Evolutionary conservation across 2,329 filamentous ascomycete species (phyloP).

Genomic region (Orbilia oligospora): DNA sequence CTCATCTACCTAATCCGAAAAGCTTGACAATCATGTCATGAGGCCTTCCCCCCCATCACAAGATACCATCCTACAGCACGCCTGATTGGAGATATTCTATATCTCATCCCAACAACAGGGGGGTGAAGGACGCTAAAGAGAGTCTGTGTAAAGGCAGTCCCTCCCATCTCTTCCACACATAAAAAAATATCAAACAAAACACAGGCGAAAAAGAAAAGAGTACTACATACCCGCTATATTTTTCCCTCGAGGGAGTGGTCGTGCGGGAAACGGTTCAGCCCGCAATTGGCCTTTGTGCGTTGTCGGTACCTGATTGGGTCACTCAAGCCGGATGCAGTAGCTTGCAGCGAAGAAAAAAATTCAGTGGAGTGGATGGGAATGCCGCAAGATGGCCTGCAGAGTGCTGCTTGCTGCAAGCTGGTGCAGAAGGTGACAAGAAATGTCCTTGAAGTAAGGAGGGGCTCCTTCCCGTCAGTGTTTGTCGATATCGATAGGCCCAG

Average conservation of each 20-base stretch:
- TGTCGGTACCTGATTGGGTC: constrained; percentile 62
- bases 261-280: constrained; percentile 61
- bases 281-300: constrained; percentile 61
- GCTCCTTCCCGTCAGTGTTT: constrained; percentile 51
- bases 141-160: constrained; percentile 17
- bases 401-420: constrained; percentile 46
- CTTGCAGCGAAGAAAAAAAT: constrained; percentile 60
- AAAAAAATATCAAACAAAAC: constrained; percentile 10
- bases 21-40: constrained; percentile 54
- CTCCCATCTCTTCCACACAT: constrained; percentile 25
- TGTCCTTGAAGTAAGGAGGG: constrained; percentile 48
- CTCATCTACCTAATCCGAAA: constrained; percentile 33
- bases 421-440: constrained; percentile 35
- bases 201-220: constrained; percentile 38
- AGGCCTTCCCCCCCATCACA: constrained; percentile 25
- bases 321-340: constrained; percentile 60
- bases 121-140: constrained; percentile 12
- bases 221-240: constrained; percentile 52
- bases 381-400: constrained; percentile 60
- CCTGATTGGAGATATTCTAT: constrained; percentile 40
- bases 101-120: constrained; percentile 45
- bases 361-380: constrained; percentile 58
- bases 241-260: constrained; percentile 41
- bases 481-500: constrained; percentile 57
- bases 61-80: constrained; percentile 36